Evolutionary conservation across 306 rosid genomes (phyloP), one percentile per base, ranked within the genome.

Genomic region (Leucaena leucocephala): DNA sequence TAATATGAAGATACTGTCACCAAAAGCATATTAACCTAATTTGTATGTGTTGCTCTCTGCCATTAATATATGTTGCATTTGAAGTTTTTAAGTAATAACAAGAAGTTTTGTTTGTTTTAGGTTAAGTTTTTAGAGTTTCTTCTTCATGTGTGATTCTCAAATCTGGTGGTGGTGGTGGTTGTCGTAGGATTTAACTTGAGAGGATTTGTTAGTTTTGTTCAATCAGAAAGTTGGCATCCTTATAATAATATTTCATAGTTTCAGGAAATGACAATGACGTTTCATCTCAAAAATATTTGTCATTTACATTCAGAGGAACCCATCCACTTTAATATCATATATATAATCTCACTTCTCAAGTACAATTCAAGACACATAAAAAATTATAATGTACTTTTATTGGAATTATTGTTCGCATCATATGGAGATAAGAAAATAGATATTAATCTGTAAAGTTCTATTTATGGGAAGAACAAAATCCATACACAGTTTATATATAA

Each of bases 271-370:
- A 85, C 43, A 69, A 38, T 50, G 78, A 85, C 83, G 72, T 74
- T 74, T 74, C 42, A 52, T 69, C 79, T 40, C 76, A 39, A 39
- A 78, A 78, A 77, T 72, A 81, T 52, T 35, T 75, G 45, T 70
- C 67, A 75, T 81, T 70, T 40, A 85, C 15, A 45, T 43, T 64
- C 35, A 3, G 78, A 81, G 85, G 55, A 82, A 82, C 83, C 83
- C 71, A 71, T 71, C 81, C 63, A 55, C n/a, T 61, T 52, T 68
- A 55, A 58, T 72, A 42, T 59, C 77, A 39, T 9, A 59, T 59
- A 38, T 27, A 27, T 27, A 22, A 7, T 75, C 70, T 75, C 33
- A 49, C 39, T n/a, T 68, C 52, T 81, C 79, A 6, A 77, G 74
- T 62, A 74, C 78, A 4, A 4, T 74, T 75, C 77, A 74, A 54